phyloP scores from a whole-genome alignment of 1,284 basidiomycete species.

The Meripilus lineatus region DNA sequence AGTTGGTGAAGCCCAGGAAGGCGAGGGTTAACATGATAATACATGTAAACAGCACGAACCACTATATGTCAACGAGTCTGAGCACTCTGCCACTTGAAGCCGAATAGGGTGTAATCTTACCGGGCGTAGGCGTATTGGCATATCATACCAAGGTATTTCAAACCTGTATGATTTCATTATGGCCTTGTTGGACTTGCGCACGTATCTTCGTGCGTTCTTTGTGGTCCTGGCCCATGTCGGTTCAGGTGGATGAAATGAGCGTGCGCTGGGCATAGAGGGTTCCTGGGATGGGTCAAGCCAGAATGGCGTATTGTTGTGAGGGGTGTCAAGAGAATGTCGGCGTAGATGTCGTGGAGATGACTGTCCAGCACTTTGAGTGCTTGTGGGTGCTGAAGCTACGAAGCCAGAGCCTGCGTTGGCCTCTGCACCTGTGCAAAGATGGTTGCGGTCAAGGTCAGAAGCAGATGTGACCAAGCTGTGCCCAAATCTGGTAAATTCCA shows the following conservation, averaged over 20 bases:
- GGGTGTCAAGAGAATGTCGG: too few species aligned
- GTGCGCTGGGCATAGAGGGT: too few species aligned
- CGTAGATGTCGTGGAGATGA: too few species aligned
- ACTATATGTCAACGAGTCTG: constrained; percentile 37
- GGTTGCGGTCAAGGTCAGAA: too few species aligned
- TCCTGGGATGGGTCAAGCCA: too few species aligned
- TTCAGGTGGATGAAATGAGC: constrained; percentile 10
- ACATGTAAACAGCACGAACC: constrained; percentile 67
- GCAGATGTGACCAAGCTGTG: too few species aligned
- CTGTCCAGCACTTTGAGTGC: too few species aligned
- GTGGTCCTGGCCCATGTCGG: constrained; percentile 22
- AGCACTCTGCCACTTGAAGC: constrained; percentile 6
- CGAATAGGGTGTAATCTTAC: constrained; percentile 35
- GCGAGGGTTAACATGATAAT: constrained; percentile 63
- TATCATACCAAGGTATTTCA: constrained; percentile 58
- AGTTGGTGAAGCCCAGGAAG: constrained; percentile 70
- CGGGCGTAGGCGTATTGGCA: constrained; percentile 69
- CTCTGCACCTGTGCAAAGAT: too few species aligned
- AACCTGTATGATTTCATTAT: constrained; percentile 54
- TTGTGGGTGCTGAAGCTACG: too few species aligned
- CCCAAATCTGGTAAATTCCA: too few species aligned
- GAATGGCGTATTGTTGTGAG: too few species aligned
- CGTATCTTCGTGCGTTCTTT: constrained; percentile 24
- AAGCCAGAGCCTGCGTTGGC: too few species aligned
- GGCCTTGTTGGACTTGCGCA: constrained; percentile 36